A percentile compares a stretch with the other conserved stretches of the same genome.
phyloP scores from a whole-genome alignment of 352 stramenopile genomes.

The Pilasporangium apinafurcum region DNA sequence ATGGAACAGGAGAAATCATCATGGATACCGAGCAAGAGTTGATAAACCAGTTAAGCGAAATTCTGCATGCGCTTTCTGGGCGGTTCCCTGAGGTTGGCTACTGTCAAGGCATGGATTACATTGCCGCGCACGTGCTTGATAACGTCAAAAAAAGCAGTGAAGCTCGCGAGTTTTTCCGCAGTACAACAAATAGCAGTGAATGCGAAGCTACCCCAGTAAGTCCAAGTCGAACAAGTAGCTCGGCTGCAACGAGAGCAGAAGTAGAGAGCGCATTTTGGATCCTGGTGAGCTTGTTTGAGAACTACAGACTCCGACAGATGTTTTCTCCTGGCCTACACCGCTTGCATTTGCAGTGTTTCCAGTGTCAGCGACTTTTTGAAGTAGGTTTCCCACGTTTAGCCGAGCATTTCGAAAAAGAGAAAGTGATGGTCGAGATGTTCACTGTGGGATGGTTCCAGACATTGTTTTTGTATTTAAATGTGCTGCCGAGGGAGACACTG shows the following conservation, averaged over 20 bases:
- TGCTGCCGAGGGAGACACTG: conserved; percentile 58
- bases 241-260: conserved; percentile 35
- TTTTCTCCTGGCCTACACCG: conserved; percentile 66
- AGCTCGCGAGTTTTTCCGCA: conserved; percentile 15
- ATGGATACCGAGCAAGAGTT: conserved; percentile 58
- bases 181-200: conserved; percentile 3
- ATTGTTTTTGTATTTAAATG: conserved; percentile 82
- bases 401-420: conserved; percentile 70
- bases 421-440: conserved; percentile 84
- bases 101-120: conserved; percentile 88
- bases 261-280: conserved; percentile 80
- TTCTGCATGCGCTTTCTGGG: conserved; percentile 73
- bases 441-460: conserved; percentile 87
- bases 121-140: conserved; percentile 73
- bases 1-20: conserved; percentile 43
- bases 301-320: conserved; percentile 73
- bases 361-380: conserved; percentile 66
- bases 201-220: conserved; percentile 11
- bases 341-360: conserved; percentile 77
- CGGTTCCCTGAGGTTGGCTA: conserved; percentile 82
- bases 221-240: conserved; percentile 15
- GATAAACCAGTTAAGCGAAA: conserved; percentile 67
- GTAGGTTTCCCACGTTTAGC: conserved; percentile 43
- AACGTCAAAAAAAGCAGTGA: conserved; percentile 72
- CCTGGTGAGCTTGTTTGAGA: conserved; percentile 73